These are phyloP conservation scores for Helminthosporium solani DNA, from an alignment of 2,329 filamentous ascomycete genomes.

Conservation along the genomic window DNA sequence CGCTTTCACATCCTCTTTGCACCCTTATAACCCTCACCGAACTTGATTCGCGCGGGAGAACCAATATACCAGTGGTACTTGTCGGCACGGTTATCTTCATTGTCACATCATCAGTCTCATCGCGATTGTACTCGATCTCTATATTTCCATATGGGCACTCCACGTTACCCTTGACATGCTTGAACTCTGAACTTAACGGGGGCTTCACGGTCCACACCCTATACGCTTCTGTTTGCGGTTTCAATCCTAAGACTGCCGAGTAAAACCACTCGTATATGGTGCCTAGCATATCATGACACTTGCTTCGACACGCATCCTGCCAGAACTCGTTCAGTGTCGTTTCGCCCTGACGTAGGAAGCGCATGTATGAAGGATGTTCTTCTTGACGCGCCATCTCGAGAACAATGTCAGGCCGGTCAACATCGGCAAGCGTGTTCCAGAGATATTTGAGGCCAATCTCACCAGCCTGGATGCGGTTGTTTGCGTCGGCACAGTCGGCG, in stretches of 20 bases:
- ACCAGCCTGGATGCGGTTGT: too few species aligned
- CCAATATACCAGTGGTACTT: constrained; percentile 18
- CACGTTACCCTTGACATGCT: constrained; percentile 40
- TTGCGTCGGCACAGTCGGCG: too few species aligned
- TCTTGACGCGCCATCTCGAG: constrained; percentile 50
- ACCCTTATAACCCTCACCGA: constrained; percentile 6
- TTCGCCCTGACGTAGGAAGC: constrained; percentile 49
- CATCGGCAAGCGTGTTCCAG: too few species aligned
- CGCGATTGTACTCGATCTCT: constrained; percentile 22
- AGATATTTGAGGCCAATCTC: too few species aligned
- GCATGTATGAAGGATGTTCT: constrained; percentile 53
- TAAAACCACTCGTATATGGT: constrained; percentile 55
- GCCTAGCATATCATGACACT: constrained; percentile 53
- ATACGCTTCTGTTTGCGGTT: constrained; percentile 43
- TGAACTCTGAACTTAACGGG: constrained; percentile 45
- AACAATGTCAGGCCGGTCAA: too few species aligned
- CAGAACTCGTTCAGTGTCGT: constrained; percentile 49
- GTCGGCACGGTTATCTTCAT: constrained; percentile 28
- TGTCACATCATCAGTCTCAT: constrained; percentile 1
- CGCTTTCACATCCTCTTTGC: not conserved
- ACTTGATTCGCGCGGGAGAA: constrained; percentile 15
- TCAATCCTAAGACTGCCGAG: constrained; percentile 43
- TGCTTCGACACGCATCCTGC: constrained; percentile 47
- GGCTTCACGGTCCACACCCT: constrained; percentile 44
- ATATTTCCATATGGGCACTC: constrained; percentile 46